Percentiles rank a stretch among this genome's conserved stretches.
Evolutionary conservation across 2,329 filamentous ascomycete genomes (phyloP).

Genomic region (Aspergillus piperis): DNA sequence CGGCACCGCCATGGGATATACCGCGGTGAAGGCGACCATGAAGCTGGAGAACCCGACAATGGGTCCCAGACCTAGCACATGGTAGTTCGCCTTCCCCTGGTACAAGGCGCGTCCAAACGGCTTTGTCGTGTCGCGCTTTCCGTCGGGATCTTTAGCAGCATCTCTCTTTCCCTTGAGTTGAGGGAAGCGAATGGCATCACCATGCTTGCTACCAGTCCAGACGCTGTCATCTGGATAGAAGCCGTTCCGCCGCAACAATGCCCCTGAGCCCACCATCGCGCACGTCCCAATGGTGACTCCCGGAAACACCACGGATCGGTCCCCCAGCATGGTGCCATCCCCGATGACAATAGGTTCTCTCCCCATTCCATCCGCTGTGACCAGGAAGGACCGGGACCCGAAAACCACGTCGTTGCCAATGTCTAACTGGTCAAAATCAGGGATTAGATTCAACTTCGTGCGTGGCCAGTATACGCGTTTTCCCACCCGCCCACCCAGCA

Average conservation of each 20-base stretch:
- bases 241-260: constrained; percentile 51
- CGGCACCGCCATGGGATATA: background rate
- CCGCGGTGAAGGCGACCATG: background rate
- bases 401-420: constrained; percentile 63
- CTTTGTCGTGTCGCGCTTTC: constrained; percentile 30
- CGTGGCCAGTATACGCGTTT: too few species aligned
- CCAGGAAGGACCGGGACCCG: constrained; percentile 56
- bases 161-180: constrained; percentile 11
- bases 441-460: constrained; percentile 27
- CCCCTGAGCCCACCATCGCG: constrained; percentile 57
- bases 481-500: too few species aligned
- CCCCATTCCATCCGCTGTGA: constrained; percentile 56
- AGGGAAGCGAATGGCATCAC: constrained; percentile 53
- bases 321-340: constrained; percentile 58
- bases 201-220: constrained; percentile 56
- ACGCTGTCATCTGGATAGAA: constrained; percentile 50
- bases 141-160: constrained; percentile 14
- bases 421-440: constrained; percentile 58
- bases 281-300: constrained; percentile 53
- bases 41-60: background rate
- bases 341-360: constrained; percentile 52
- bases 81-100: constrained; percentile 4
- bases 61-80: background rate
- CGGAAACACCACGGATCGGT: constrained; percentile 56
- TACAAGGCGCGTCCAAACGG: constrained; percentile 57